Evolutionary conservation across 2,329 filamentous ascomycete species (phyloP), one percentile per base, ranked within the genome.

Genomic region (Huntiella savannae): DNA sequence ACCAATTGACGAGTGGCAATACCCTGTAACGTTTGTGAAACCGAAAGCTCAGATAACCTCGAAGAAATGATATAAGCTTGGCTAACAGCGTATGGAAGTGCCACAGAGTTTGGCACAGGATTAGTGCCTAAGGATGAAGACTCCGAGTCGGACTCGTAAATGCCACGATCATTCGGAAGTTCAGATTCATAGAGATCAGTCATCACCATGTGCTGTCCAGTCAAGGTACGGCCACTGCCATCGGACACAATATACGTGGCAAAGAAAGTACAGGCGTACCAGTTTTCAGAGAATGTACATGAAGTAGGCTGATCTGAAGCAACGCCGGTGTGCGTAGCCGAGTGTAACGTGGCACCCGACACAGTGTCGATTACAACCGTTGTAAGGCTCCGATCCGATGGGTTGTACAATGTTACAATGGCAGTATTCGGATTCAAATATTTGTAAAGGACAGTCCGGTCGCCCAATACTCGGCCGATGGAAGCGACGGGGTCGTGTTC

Each of bases 401-500:
- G 70, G 33, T 79, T 70, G 2, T 77, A 63, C 1, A 82, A 70
- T 1, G 82, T 82, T 40, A 94, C 68, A 1, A 96, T 70, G 2
- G 86, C 68, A 5, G 84, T 72, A 61, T 93, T 95, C 0, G 83
- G 77, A 63, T 92, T 94, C 36, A 98, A 66, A 59, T 96, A 96
- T 64, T 98, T 98, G 74, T 98, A 98, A 52, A 88, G 73, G 41
- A 98, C 91, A n/a, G 78, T 79, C 38, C 91, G 76, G 56, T 98
- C 82, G 19, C 86, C 87, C 16, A 98, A 73, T 1, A 96, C 91
- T 49, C 84, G 85, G 7, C 91, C 91, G 54, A 98, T 94, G 1
- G 91, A 96, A 3, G 91, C 88, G 41, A 96, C 78, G 0, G 85
- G 85, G 54, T 98, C 87, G 52, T 88, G 80, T 2, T 71, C 58